These are phyloP conservation scores for Epichloe brachyelytri DNA, from an alignment of 2,329 filamentous ascomycete genomes.

Conservation along the genomic window DNA sequence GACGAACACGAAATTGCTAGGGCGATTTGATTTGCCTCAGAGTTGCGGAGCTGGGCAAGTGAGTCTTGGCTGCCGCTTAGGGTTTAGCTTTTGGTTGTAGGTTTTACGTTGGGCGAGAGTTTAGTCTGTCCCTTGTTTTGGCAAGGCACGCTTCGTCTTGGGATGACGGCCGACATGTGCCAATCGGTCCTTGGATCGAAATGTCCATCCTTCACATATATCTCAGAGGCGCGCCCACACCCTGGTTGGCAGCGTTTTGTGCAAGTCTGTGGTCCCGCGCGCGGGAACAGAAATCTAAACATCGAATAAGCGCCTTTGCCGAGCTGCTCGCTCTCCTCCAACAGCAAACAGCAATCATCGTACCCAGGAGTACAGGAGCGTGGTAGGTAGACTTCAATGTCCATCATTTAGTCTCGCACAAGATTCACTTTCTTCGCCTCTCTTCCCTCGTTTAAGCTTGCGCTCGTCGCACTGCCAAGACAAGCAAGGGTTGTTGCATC, in stretches of 20 bases:
- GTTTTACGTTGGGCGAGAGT: neutral
- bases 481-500: neutral
- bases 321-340: neutral
- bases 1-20: neutral
- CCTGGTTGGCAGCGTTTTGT: neutral
- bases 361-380: neutral
- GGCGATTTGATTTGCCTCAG: too few relatives aligned
- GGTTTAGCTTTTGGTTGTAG: slow-evolving; percentile 5
- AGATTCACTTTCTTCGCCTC: neutral
- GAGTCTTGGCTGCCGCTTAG: slow-evolving; percentile 10
- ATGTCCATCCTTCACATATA: too few relatives aligned
- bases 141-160: too few relatives aligned
- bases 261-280: neutral
- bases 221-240: too few relatives aligned
- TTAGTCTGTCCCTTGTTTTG: neutral
- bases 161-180: too few relatives aligned
- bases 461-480: neutral
- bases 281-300: neutral
- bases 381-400: neutral
- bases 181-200: too few relatives aligned
- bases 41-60: neutral
- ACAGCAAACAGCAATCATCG: neutral
- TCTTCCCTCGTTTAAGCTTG: neutral
- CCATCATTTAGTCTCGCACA: neutral
- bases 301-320: neutral